A percentile compares a stretch with the other conserved stretches of the same genome.
Evolutionary conservation across 2,329 filamentous ascomycete genomes (phyloP).

Genomic region (Teratosphaeriaceae sp.): DNA sequence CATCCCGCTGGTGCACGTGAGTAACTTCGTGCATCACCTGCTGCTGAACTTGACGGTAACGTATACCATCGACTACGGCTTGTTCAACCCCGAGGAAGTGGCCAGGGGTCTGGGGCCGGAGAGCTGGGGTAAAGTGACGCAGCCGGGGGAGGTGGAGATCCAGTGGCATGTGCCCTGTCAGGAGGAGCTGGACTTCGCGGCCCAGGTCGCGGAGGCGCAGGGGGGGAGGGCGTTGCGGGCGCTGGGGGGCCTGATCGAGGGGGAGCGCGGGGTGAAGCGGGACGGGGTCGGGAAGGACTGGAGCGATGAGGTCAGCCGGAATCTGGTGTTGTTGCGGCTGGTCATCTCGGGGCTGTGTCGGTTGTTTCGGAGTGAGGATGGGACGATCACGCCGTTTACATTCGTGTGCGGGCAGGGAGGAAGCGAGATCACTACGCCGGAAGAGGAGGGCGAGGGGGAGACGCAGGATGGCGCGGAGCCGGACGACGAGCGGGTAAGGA

Average conservation of each 20-base stretch:
- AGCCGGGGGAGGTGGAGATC: conserved; percentile 70
- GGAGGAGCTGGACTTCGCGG: conserved; percentile 79
- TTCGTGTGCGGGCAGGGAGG: conserved; percentile 44
- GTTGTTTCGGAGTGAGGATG: conserved; percentile 67
- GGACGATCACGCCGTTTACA: conserved; percentile 29
- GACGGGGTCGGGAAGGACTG: conserved; percentile 97
- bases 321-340: conserved; percentile 81
- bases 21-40: conserved; percentile 95
- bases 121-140: conserved; percentile 78
- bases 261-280: conserved; percentile 73
- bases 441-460: conserved; percentile 42
- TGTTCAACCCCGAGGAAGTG: conserved; percentile 76
- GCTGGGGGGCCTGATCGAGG: conserved; percentile 71
- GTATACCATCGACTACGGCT: conserved; percentile 81
- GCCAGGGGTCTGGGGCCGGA: conserved; percentile 64
- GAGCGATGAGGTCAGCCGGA: conserved; percentile 92
- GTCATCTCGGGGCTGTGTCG: conserved; percentile 84
- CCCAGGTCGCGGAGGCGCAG: conserved; percentile 82
- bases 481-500: conserved; percentile 75
- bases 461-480: conserved; percentile 55
- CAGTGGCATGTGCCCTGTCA: conserved; percentile 82
- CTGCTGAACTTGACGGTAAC: conserved; percentile 91
- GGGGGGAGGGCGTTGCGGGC: conserved; percentile 68
- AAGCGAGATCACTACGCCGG: conserved; percentile 23
- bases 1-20: conserved; percentile 89